Percentiles rank a stretch among this genome's conserved stretches.
Conservation (phyloP, 495 filamentous ascomycete species). For the Hyaloscypha finlandica region DNA sequence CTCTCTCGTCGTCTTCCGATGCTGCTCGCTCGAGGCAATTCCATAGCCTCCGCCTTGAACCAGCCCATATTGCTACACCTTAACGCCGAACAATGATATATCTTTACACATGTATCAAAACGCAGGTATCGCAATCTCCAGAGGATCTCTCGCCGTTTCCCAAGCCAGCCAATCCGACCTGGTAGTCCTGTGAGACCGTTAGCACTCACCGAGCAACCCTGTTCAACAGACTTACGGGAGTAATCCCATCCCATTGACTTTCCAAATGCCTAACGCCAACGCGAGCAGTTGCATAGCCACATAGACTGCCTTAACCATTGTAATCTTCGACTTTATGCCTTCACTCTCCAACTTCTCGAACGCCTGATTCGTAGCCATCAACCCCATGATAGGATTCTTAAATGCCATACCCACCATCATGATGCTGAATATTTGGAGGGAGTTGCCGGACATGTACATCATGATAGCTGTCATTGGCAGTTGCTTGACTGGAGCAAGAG, state of each 20-base stretch:
- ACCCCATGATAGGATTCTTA: slow-evolving; percentile 88
- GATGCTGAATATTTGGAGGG: slow-evolving; percentile 97
- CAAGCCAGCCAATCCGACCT: slow-evolving; percentile 95
- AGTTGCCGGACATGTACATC: slow-evolving; percentile 99
- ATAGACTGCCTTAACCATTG: slow-evolving; percentile 83
- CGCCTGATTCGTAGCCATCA: slow-evolving; percentile 73
- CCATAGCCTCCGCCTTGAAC: background rate
- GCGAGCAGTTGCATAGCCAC: slow-evolving; percentile 82
- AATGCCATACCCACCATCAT: slow-evolving; percentile 99
- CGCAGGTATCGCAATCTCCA: slow-evolving; percentile 68
- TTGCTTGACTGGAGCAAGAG: slow-evolving; percentile 89
- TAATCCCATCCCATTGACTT: slow-evolving; percentile 94
- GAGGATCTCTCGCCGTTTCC: slow-evolving; percentile 76
- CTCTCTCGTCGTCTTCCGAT: background rate
- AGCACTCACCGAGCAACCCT: slow-evolving; percentile 9
- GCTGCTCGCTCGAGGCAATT: background rate
- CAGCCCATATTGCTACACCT: background rate
- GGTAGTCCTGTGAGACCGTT: slow-evolving; percentile 66
- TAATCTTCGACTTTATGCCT: slow-evolving; percentile 66
- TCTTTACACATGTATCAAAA: slow-evolving; percentile 40
- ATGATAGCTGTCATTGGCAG: slow-evolving; percentile 98
- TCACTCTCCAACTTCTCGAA: slow-evolving; percentile 90
- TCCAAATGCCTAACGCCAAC: slow-evolving; percentile 88
- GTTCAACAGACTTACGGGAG: slow-evolving; percentile 68
- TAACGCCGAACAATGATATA: background rate